phyloP scores from a whole-genome alignment of 805 yeast species.

The Lipomyces mesembrius region DNA sequence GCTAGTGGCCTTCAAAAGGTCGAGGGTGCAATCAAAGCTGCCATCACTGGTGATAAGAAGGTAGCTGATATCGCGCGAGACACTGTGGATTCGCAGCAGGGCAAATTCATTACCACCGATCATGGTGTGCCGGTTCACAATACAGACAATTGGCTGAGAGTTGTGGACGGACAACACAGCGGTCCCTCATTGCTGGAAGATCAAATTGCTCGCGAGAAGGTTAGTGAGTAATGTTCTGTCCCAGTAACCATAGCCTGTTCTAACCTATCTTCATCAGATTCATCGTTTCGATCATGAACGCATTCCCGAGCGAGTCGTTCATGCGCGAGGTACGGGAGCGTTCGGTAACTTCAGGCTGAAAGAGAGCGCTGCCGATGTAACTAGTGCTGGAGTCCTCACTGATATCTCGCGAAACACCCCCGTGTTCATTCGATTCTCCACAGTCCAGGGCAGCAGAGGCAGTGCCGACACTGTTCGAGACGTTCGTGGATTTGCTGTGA shows the following conservation, averaged over 20 bases:
- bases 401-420: constrained; percentile 18
- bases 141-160: constrained; percentile 17
- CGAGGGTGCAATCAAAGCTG: neutral
- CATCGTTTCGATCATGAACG: constrained; percentile 23
- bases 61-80: constrained; percentile 4
- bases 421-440: constrained; percentile 16
- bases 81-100: neutral
- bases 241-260: neutral
- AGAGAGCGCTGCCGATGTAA: constrained; percentile 10
- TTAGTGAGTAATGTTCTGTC: neutral
- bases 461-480: constrained; percentile 22
- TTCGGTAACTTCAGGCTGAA: constrained; percentile 10
- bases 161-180: neutral
- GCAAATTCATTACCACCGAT: constrained; percentile 5
- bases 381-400: constrained; percentile 15
- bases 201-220: constrained; percentile 13
- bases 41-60: neutral
- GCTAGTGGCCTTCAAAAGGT: constrained; percentile 5
- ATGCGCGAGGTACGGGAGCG: constrained; percentile 20
- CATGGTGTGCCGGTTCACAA: constrained; percentile 8
- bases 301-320: constrained; percentile 21
- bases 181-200: constrained; percentile 16
- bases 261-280: neutral
- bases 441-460: constrained; percentile 14
- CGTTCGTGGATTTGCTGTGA: constrained; percentile 17